Base-by-base conservation (phyloP, 306 rosid genomes). In the Dryas octopetala region DNA sequence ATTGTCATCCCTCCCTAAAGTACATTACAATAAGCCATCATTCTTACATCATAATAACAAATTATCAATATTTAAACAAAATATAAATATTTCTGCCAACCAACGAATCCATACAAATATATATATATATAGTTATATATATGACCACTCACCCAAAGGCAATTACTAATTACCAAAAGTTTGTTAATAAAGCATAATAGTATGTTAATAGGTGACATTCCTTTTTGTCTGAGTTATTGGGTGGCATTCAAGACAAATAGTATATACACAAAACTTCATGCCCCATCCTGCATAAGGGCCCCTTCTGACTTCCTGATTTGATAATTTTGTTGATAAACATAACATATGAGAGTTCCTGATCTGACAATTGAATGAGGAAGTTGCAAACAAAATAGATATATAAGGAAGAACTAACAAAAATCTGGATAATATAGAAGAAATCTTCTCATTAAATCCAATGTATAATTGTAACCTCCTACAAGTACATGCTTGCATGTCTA, bases 1-100 rank as follows among this genome's bases (percentile, higher is more conserved):
- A 84, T 85, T 65, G 97, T 79, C 89, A 92, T 92, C 79, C 95
- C 97, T 43, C 86, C 96, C 99, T 95, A 74, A 50, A 78, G 70
- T 85, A 67, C 70, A 81, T 71, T 28, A 46, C 7, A 52, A 11
- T 47, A 64, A 74, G 74, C 68, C 73, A 50, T 66, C 26, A 66
- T 57, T 26, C 50, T 76, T 74, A 62, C 57, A 76, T 45, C 77
- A 61, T 49, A 74, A 46, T 6, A 55, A 5, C 47, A 32, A 17
- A 38, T 19, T 26, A 10, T 23, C 26, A 26, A 32, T 41, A 28
- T 28, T 15, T 38, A 28, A 6, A 26, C 26, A 70, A 70, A 66
- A 61, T 32, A 70, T 51, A n/a, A 41, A 16, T 62, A 11, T 71
- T 66, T 15, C 2, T 19, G 72, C 44, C 53, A 48, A 15, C 59